Base-by-base conservation (phyloP, 306 rosid genomes). In the Vigna reflexopilosa region DNA sequence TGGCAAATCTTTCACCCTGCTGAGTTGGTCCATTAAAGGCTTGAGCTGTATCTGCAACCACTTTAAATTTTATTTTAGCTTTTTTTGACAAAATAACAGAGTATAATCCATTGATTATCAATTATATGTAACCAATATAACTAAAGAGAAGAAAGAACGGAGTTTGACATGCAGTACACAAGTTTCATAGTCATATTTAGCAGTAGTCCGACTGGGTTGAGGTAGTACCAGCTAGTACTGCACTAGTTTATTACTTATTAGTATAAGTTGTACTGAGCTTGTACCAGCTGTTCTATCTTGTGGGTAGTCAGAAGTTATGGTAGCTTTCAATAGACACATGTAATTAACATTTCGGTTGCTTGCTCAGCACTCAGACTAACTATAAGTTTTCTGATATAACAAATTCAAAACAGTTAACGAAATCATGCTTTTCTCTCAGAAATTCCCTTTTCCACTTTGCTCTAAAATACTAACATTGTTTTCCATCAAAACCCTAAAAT, bases 1-100 rank as follows among this genome's bases (percentile, higher is more conserved):
- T 73, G 95, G 86, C 82, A 95, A 85, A 83, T 95, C 98, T 87
- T 95, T 92, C 58, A 92, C 95, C 77, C 97, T 85, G 73, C 79
- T 82, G 58, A 95, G 84, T 85, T 92, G 98, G 62, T 95, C 98
- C 80, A 87, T 82, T 82, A 95, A 84, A 81, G 98, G 98, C 83
- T 92, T 95, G 65, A 92, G 98, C 67, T 95, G 98, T 73, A 77
- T 93, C 98, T 90, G 91, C 82, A 86, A 69, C 62, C 70, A 70
- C 61, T 67, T 66, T 28, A n/a, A 17, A 52, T 9, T 7, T 10
- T 17, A 10, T 66, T 42, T 66, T 42, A 66, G 40, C n/a, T 10
- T 24, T 34, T 36, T 19, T 24, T n/a, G 14, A 42, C 17, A 19
- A 42, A 42, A 40, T 40, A 66, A 42, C 26, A 15, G 56, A 13